phyloP scores from a whole-genome alignment of 75 land plant genomes.

The Pseudotsuga menziesii region DNA sequence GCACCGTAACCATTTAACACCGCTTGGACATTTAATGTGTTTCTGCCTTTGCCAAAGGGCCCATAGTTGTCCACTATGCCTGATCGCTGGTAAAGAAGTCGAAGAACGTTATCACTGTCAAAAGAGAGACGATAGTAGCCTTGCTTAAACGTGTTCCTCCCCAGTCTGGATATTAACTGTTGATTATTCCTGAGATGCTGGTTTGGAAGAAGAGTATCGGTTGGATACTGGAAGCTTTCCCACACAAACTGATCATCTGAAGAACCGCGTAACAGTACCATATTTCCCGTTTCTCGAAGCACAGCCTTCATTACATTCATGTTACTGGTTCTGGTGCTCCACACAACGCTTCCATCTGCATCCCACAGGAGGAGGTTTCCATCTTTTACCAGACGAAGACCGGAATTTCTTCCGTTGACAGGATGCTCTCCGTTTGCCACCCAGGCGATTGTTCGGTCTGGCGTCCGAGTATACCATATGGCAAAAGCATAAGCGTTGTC shows the following conservation, averaged over 20 bases:
- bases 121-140: neutral
- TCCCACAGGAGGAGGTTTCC: conserved; percentile 5
- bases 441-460: neutral
- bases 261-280: conserved; percentile 11
- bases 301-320: neutral
- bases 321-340: neutral
- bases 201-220: conserved; percentile 12
- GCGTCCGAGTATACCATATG: neutral
- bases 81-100: neutral
- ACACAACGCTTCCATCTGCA: neutral
- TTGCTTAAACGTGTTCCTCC: neutral
- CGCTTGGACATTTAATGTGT: neutral
- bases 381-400: neutral
- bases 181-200: neutral
- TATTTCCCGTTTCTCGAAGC: conserved; percentile 12
- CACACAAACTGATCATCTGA: conserved; percentile 7
- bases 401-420: neutral
- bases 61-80: neutral
- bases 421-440: neutral
- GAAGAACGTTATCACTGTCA: neutral
- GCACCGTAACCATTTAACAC: neutral
- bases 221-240: conserved; percentile 27
- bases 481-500: neutral
- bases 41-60: neutral
- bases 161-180: neutral